Conservation (phyloP, 108 stramenopile genomes). For the Bacterosira constricta region DNA sequence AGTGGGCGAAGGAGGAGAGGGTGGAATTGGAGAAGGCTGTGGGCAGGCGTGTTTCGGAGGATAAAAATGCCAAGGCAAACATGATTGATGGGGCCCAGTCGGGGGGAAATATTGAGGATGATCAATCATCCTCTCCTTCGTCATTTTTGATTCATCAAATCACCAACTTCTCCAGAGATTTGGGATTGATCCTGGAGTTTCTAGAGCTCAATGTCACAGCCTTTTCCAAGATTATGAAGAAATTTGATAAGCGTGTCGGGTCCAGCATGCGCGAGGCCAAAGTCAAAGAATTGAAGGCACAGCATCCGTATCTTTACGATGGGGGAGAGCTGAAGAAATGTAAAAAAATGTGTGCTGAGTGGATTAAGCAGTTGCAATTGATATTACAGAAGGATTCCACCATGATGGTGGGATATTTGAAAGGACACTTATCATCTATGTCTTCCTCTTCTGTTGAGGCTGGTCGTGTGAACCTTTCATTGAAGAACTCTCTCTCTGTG, state of each 20-base stretch:
- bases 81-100: conserved; percentile 7
- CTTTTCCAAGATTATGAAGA: conserved; percentile 54
- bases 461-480: no score
- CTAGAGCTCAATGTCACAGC: conserved; percentile 44
- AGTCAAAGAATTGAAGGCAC: conserved; percentile 45
- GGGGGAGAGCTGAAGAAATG: conserved; percentile 29
- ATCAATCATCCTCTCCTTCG: background rate
- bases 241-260: conserved; percentile 52
- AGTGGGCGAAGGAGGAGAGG: conserved; percentile 59
- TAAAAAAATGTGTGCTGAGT: conserved; percentile 19
- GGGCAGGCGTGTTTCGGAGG: conserved; percentile 29
- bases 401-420: background rate
- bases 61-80: background rate
- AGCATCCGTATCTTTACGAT: conserved; percentile 51
- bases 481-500: no score
- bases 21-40: conserved; percentile 56
- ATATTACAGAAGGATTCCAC: conserved; percentile 8
- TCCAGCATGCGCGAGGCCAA: conserved; percentile 56
- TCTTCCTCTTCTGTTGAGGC: background rate
- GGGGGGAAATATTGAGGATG: conserved; percentile 2
- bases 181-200: conserved; percentile 49
- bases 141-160: conserved; percentile 24
- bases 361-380: conserved; percentile 19
- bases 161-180: conserved; percentile 43
- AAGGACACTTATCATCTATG: background rate